A percentile compares a stretch with the other conserved stretches of the same genome.
phyloP scores from a whole-genome alignment of 495 filamentous ascomycete species.

The Penicillium nucicola region DNA sequence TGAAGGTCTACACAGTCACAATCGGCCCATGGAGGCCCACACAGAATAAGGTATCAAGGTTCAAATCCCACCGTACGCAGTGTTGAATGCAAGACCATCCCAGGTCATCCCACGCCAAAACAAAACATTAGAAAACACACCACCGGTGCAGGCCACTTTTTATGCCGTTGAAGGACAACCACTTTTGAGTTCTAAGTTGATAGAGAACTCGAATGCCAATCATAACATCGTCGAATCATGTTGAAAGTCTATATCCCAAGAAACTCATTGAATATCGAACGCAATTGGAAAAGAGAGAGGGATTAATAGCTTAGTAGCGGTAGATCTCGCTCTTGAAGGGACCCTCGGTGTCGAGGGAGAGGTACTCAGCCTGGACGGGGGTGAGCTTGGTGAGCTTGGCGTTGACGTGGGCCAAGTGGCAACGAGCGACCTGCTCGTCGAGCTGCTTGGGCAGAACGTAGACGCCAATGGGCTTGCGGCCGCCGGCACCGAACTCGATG shows the following conservation, averaged over 20 bases:
- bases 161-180: conserved; percentile 66
- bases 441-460: conserved; percentile 98
- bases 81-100: conserved; percentile 50
- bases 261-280: conserved; percentile 37
- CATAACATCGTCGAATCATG: conserved; percentile 63
- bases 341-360: conserved; percentile 76
- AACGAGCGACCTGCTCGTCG: conserved; percentile 93
- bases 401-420: conserved; percentile 93
- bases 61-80: conserved; percentile 36
- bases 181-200: conserved; percentile 51
- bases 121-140: conserved; percentile 32
- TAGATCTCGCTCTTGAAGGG: conserved; percentile 89
- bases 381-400: conserved; percentile 86
- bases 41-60: conserved; percentile 25
- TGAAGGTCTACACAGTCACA: conserved; percentile 14
- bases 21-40: conserved; percentile 11
- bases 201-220: conserved; percentile 46
- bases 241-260: conserved; percentile 53
- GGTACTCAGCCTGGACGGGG: conserved; percentile 87
- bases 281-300: conserved; percentile 26
- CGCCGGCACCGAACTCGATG: conserved; percentile 87
- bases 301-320: conserved; percentile 47
- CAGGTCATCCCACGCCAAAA: conserved; percentile 36
- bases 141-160: conserved; percentile 47
- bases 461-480: conserved; percentile 87